Base-by-base conservation (phyloP, 2,329 filamentous ascomycete species). In the Pleurostoma richardsiae region DNA sequence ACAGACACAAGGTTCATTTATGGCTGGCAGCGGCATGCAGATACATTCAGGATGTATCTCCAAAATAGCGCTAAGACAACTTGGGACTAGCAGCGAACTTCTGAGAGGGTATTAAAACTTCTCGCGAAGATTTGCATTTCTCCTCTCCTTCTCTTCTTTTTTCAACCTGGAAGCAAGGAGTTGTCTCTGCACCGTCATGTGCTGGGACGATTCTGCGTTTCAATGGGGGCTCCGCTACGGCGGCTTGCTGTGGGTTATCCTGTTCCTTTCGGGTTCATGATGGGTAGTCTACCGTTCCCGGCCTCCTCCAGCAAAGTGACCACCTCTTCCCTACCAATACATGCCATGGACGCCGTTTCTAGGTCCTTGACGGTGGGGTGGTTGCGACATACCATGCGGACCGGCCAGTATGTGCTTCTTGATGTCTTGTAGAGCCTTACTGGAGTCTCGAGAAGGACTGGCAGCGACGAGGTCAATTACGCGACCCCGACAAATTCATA, bases 251-350 rank as follows among this genome's bases (percentile, higher is more conserved):
- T 74, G 72, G 71, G 73, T 69, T 72, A 71, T 66, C 60, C 63
- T 56, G 57, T 58, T 61, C 61, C 62, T 60, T 69, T 59, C 19
- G 19, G 19, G 19, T 19, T 19, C 19, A 19, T 19, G 19, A 69
- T 77, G 70, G 68, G 69, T 74, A 66, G 73, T 66, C 72, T 69
- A 74, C 73, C 73, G 73, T 77, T 77, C 73, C 73, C 73, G 71
- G 73, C 73, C 73, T 64, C 71, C 72, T 56, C 71, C 49, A 77
- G 56, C 51, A 66, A 71, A 59, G 70, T 68, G 66, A 70, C 59
- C 61, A 63, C 70, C 71, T 72, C 52, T 57, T 58, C 58, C 58
- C 55, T 73, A 70, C 46, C 45, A 63, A 66, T 66, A 55, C 61
- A 69, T 73, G 73, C 66, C 70, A 57, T 58, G 61, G 62, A 63